Evolutionary conservation across 2,329 filamentous ascomycete genomes (phyloP).

Genomic region (Aspergillus eucalypticola): DNA sequence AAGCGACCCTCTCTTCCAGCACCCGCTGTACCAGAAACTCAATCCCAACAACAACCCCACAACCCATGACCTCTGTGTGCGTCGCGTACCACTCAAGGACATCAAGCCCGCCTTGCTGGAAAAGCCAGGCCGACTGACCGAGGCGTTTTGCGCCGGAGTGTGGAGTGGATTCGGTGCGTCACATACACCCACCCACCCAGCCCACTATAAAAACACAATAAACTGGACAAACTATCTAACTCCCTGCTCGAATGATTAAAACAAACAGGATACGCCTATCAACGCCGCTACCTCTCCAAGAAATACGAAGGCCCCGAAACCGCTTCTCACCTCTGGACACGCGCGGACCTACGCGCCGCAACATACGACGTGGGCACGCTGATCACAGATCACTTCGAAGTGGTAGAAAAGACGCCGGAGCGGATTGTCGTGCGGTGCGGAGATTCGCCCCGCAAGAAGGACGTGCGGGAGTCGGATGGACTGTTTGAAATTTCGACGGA

Average conservation of each 20-base stretch:
- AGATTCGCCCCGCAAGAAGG: constrained; percentile 59
- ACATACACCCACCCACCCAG: neutral
- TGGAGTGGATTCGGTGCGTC: constrained; percentile 66
- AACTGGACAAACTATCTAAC: neutral
- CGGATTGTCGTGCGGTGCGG: constrained; percentile 66
- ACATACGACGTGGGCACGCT: constrained; percentile 63
- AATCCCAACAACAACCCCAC: constrained; percentile 61
- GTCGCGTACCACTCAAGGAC: constrained; percentile 62
- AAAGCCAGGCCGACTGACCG: constrained; percentile 60
- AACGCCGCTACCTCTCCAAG: constrained; percentile 54
- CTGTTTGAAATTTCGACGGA: constrained; percentile 65
- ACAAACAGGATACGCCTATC: constrained; percentile 49
- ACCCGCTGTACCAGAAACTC: constrained; percentile 46
- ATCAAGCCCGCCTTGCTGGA: constrained; percentile 67
- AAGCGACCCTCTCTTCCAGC: constrained; percentile 63
- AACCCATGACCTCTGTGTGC: constrained; percentile 65
- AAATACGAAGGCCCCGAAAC: constrained; percentile 62
- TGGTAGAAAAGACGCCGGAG: constrained; percentile 63
- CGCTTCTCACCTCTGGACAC: constrained; percentile 62
- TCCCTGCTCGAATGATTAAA: neutral
- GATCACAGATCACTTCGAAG: constrained; percentile 72
- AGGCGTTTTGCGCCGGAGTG: constrained; percentile 67
- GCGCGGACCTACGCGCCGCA: constrained; percentile 55
- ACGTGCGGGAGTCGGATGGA: constrained; percentile 62
- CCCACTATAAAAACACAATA: neutral